These are phyloP conservation scores for Claviceps maximensis DNA, from an alignment of 2,329 filamentous ascomycete species.

Conservation along the genomic window DNA sequence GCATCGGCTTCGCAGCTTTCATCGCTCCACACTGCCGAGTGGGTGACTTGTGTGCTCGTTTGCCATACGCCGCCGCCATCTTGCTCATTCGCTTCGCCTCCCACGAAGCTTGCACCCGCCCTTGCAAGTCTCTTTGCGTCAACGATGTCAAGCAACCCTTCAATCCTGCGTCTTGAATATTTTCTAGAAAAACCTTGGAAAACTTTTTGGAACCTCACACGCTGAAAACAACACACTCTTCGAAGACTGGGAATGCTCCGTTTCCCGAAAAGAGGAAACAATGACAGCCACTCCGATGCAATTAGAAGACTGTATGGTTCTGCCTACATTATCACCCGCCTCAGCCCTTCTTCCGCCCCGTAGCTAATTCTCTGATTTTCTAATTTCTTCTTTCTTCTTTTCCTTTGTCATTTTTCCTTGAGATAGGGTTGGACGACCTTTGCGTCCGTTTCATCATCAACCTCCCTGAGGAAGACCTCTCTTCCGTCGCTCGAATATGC, in stretches of 20 bases:
- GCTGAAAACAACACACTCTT: background rate
- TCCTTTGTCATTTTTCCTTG: background rate
- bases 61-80: background rate
- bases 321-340: background rate
- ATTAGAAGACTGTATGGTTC: constrained; percentile 68
- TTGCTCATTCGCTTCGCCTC: background rate
- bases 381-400: background rate
- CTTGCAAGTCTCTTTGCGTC: background rate
- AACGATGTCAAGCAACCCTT: constrained; percentile 21
- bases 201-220: constrained; percentile 3
- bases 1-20: background rate
- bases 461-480: constrained; percentile 79
- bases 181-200: constrained; percentile 20
- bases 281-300: constrained; percentile 73
- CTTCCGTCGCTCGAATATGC: constrained; percentile 84
- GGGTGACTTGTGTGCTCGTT: background rate
- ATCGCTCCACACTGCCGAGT: background rate
- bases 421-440: constrained; percentile 82
- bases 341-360: background rate
- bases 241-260: constrained; percentile 8
- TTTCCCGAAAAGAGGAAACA: constrained; percentile 25
- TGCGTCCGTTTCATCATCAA: constrained; percentile 98
- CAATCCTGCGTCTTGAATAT: constrained; percentile 16
- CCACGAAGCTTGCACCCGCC: background rate
- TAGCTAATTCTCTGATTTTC: constrained; percentile 10